Evolutionary conservation across 192 early-diverging fungal genomes (phyloP).

Genomic region (Coemansia sp.): DNA sequence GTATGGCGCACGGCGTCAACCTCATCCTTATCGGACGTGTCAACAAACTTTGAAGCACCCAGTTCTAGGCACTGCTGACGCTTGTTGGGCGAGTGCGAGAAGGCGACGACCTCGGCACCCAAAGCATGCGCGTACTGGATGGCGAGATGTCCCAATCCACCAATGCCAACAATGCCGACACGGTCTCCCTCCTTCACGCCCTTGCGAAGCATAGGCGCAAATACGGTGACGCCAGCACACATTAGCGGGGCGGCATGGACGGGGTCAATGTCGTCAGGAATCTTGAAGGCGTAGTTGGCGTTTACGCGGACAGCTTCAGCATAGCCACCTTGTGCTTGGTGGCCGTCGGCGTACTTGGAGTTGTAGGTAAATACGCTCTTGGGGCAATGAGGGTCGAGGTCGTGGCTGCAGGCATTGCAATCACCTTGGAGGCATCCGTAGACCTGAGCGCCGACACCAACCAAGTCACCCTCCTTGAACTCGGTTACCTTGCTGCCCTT

Average conservation of each 20-base stretch:
- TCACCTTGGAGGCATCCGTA: slow-evolving; percentile 56
- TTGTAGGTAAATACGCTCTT: slow-evolving; percentile 58
- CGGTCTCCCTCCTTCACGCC: slow-evolving; percentile 62
- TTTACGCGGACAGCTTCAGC: slow-evolving; percentile 66
- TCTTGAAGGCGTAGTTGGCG: slow-evolving; percentile 65
- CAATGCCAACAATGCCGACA: slow-evolving; percentile 77
- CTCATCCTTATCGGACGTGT: slow-evolving; percentile 32
- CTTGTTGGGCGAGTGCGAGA: slow-evolving; percentile 62
- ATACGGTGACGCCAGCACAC: slow-evolving; percentile 84
- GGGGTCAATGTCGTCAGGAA: slow-evolving; percentile 57
- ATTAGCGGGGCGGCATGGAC: slow-evolving; percentile 72
- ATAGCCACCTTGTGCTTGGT: slow-evolving; percentile 59
- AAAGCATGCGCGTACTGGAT: slow-evolving; percentile 64
- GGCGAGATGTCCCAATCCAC: slow-evolving; percentile 75
- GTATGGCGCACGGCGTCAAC: slow-evolving; percentile 24
- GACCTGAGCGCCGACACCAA: slow-evolving; percentile 71
- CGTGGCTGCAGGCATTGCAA: slow-evolving; percentile 59
- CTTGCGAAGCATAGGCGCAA: slow-evolving; percentile 65
- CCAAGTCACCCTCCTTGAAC: slow-evolving; percentile 62
- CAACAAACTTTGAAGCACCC: slow-evolving; percentile 62
- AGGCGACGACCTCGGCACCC: slow-evolving; percentile 55
- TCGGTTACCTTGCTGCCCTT: slow-evolving; percentile 60
- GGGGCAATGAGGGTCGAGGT: slow-evolving; percentile 50
- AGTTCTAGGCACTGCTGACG: slow-evolving; percentile 60
- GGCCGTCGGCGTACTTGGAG: slow-evolving; percentile 58